Conservation (phyloP, 108 stramenopile genomes). For the Mediolabrus comicus region DNA sequence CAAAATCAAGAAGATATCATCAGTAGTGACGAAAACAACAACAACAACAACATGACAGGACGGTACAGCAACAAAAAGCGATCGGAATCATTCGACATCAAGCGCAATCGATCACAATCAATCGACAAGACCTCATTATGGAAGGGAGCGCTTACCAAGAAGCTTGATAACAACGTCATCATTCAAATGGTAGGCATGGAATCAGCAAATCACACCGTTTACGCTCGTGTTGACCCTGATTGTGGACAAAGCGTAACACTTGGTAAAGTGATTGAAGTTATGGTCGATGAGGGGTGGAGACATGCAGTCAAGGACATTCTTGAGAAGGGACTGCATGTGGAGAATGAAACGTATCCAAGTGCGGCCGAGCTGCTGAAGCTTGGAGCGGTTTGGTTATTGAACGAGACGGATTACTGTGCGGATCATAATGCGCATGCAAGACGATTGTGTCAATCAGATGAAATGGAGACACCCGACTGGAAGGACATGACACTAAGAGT, state of each 20-base stretch:
- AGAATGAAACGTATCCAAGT: slow-evolving; percentile 41
- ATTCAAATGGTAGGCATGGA: slow-evolving; percentile 52
- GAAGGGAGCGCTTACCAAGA: slow-evolving; percentile 32
- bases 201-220: slow-evolving; percentile 38
- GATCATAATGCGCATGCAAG: slow-evolving; percentile 38
- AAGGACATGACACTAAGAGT: slow-evolving; percentile 51
- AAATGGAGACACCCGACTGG: slow-evolving; percentile 34
- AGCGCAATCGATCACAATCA: not conserved
- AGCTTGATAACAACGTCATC: slow-evolving; percentile 26
- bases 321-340: slow-evolving; percentile 36
- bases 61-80: not conserved
- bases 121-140: slow-evolving; percentile 17
- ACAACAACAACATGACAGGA: not conserved
- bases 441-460: slow-evolving; percentile 32
- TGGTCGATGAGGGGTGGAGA: slow-evolving; percentile 50
- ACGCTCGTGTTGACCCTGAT: slow-evolving; percentile 35
- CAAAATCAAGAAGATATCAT: not conserved
- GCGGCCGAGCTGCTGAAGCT: slow-evolving; percentile 41
- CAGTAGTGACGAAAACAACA: not conserved
- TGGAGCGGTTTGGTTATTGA: slow-evolving; percentile 45
- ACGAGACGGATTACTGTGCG: slow-evolving; percentile 34
- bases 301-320: slow-evolving; percentile 43
- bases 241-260: slow-evolving; percentile 13
- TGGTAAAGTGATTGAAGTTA: slow-evolving; percentile 43
- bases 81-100: not conserved